Evolutionary conservation across 345 rosid species (phyloP), one percentile per base, ranked within the genome.

Genomic region (Barbarea vulgaris): DNA sequence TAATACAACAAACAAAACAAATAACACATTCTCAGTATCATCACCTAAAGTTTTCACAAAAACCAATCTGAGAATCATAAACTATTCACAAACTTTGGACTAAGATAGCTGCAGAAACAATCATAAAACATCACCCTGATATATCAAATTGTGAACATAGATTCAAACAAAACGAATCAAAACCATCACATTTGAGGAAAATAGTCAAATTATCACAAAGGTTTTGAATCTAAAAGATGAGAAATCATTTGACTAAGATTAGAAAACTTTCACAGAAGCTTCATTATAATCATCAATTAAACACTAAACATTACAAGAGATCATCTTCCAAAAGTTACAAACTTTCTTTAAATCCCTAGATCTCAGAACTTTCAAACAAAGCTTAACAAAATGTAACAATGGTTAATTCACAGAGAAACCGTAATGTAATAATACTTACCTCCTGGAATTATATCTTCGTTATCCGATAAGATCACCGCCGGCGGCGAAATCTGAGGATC

Each of bases 401-500:
- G 6, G 61, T 21, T 33, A 39, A 47, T 48, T 15, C 24, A 22
- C 41, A 70, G 46, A 2, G 31, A 31, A 48, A 50, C 7, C 28
- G 31, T 25, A 17, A 31, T 10, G 0, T 15, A n/a, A n/a, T n/a
- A n/a, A 24, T 19, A 66, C 48, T 70, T 76, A 88, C 96, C 96
- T 2, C 73, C 44, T 46, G 86, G 83, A 21, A 76, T 27, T 36
- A 83, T 81, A 72, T 85, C 89, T 7, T 86, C 88, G 66, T 84
- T 73, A 19, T 84, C 88, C 0, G 79, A 69, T 27, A 79, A 22
- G 34, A 68, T 46, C 42, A 68, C 61, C 0, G 66, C 18, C 28
- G 77, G 74, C 17, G 77, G 81, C 15, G 81, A 51, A 36, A 66
- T 22, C 47, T 17, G 57, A 10, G 73, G 2, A 59, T 50, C 51